Conservation (phyloP, 1,284 basidiomycete genomes). For the Ganoderma boninense region DNA sequence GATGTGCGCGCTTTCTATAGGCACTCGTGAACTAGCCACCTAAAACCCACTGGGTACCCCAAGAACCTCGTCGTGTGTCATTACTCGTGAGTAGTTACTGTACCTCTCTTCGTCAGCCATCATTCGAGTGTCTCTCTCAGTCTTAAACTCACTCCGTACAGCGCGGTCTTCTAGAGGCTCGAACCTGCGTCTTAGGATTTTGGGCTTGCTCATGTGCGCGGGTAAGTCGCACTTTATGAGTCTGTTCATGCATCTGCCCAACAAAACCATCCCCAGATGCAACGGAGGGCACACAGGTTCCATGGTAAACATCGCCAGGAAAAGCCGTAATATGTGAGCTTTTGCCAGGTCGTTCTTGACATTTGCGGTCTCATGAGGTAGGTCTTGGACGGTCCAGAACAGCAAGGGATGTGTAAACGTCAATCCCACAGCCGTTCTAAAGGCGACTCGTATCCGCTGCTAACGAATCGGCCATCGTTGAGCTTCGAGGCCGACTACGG, state of each 20-base stretch:
- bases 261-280: too few relatives aligned
- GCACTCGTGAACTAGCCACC: background rate
- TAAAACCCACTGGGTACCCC: background rate
- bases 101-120: background rate
- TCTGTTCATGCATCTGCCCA: too few relatives aligned
- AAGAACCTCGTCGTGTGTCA: background rate
- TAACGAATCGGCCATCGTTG: background rate
- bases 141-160: background rate
- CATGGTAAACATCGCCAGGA: too few relatives aligned
- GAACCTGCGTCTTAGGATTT: too few relatives aligned
- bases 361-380: background rate
- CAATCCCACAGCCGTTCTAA: background rate
- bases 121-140: background rate
- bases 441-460: background rate
- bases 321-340: too few relatives aligned
- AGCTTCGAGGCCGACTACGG: background rate
- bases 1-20: background rate
- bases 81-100: background rate
- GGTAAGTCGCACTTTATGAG: too few relatives aligned
- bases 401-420: background rate
- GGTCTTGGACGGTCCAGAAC: background rate
- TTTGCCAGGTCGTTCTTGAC: too few relatives aligned
- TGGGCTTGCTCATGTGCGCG: too few relatives aligned
- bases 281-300: too few relatives aligned
- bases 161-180: too few relatives aligned